phyloP scores from a whole-genome alignment of 345 rosid species.

The Lepidium sativum region DNA sequence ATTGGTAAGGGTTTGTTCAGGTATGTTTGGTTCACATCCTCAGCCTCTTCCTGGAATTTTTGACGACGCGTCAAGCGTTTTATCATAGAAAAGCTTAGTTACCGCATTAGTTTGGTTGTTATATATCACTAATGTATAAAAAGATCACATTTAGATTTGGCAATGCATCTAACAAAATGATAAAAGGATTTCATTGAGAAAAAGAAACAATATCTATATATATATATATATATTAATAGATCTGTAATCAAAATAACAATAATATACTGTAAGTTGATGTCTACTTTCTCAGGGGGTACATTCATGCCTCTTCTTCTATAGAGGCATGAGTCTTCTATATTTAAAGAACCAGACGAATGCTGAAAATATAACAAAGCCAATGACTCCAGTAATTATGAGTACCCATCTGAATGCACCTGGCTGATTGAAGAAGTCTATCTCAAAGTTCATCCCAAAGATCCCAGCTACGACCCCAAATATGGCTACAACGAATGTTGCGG shows the following conservation, averaged over 20 bases:
- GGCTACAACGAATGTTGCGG: slow-evolving; percentile 90
- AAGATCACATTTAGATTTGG: not conserved
- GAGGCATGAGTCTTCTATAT: slow-evolving; percentile 83
- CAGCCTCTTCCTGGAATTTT: not conserved
- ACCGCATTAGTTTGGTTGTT: not conserved
- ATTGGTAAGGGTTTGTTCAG: not conserved
- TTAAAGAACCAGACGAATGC: slow-evolving; percentile 92
- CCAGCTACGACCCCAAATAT: slow-evolving; percentile 98
- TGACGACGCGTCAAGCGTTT: not conserved
- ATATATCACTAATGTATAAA: not conserved
- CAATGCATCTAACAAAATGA: not conserved
- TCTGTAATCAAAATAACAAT: not conserved
- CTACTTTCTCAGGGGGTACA: not conserved
- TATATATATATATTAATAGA: not conserved
- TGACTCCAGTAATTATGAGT: slow-evolving; percentile 56
- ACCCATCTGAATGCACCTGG: slow-evolving; percentile 84
- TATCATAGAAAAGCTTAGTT: not conserved
- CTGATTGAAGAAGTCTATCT: slow-evolving; percentile 56
- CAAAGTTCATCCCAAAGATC: slow-evolving; percentile 89
- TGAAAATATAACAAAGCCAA: slow-evolving; percentile 53
- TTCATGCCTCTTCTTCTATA: slow-evolving; percentile 28
- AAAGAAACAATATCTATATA: not conserved
- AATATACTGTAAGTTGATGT: slow-evolving; percentile 1
- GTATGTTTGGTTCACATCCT: not conserved
- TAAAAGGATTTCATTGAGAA: not conserved